phyloP scores from a whole-genome alignment of 805 yeast species.

The Starmerella gropengiesseri region DNA sequence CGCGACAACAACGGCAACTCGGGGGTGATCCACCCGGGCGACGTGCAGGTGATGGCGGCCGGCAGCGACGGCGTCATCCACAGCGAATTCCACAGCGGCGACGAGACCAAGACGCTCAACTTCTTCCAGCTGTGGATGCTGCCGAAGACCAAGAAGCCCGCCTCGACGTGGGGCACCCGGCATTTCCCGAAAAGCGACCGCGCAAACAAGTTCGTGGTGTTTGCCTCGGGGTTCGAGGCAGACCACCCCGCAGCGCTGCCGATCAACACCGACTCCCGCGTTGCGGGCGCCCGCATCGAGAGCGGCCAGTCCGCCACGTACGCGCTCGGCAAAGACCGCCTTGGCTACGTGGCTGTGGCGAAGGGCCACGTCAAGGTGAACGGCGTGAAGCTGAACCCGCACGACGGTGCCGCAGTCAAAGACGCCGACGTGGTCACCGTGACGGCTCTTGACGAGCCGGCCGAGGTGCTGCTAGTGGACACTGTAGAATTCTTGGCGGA shows the following conservation, averaged over 20 bases:
- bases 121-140: slow-evolving; percentile 16
- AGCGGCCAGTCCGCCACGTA: slow-evolving; percentile 11
- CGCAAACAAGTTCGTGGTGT: slow-evolving; percentile 7
- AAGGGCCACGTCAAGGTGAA: slow-evolving; percentile 12
- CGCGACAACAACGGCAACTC: slow-evolving; percentile 17
- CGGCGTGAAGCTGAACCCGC: slow-evolving; percentile 16
- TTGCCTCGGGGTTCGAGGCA: slow-evolving; percentile 16
- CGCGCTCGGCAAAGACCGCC: slow-evolving; percentile 14
- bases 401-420: slow-evolving; percentile 19
- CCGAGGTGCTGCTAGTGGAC: slow-evolving; percentile 17
- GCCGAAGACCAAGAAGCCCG: slow-evolving; percentile 11
- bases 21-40: slow-evolving; percentile 19
- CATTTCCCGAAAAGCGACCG: slow-evolving; percentile 12
- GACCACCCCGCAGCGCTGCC: slow-evolving; percentile 18
- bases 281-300: slow-evolving; percentile 14
- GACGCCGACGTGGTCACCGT: slow-evolving; percentile 10
- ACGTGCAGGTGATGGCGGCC: slow-evolving; percentile 21
- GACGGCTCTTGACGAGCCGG: slow-evolving; percentile 10
- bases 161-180: slow-evolving; percentile 14
- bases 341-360: slow-evolving; percentile 17
- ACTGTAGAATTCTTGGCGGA: no score
- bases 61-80: slow-evolving; percentile 20
- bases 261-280: slow-evolving; percentile 15
- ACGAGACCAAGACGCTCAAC: slow-evolving; percentile 4
- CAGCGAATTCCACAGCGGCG: slow-evolving; percentile 16